These are phyloP conservation scores for Picochlorum sp. DNA, from an alignment of 139 green algal genomes.

Conservation along the genomic window DNA sequence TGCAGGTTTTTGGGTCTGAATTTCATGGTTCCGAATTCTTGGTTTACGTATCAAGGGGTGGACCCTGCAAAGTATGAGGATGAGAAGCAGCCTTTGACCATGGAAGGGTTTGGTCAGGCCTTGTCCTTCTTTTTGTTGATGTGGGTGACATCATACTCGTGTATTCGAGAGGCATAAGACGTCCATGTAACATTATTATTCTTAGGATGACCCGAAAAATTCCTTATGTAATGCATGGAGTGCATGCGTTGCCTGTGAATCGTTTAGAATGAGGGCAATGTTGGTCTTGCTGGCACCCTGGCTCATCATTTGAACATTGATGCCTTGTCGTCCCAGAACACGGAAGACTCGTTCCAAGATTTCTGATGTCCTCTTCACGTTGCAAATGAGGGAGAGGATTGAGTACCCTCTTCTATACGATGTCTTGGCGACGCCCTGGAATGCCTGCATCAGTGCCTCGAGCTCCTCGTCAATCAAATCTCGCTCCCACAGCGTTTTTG, in stretches of 20 bases:
- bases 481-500: constrained; percentile 46
- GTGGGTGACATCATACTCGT: constrained; percentile 63
- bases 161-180: constrained; percentile 18
- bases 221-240: constrained; percentile 59
- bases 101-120: constrained; percentile 23
- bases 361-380: constrained; percentile 68
- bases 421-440: constrained; percentile 54
- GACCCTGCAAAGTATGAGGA: constrained; percentile 22
- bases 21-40: constrained; percentile 13
- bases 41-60: constrained; percentile 25
- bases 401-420: constrained; percentile 51
- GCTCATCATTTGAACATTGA: constrained; percentile 86
- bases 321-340: constrained; percentile 41
- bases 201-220: constrained; percentile 51
- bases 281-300: constrained; percentile 76
- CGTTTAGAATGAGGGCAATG: constrained; percentile 72
- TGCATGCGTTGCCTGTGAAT: constrained; percentile 37
- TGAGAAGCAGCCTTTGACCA: constrained; percentile 11
- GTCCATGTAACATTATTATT: not conserved
- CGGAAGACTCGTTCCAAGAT: constrained; percentile 70
- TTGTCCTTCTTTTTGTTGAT: constrained; percentile 36
- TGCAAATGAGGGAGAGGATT: constrained; percentile 95
- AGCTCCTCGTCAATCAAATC: constrained; percentile 74
- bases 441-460: constrained; percentile 50
- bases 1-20: constrained; percentile 15